A percentile compares a stretch with the other conserved stretches of the same genome.
Evolutionary conservation across 192 early-diverging fungal species (phyloP).

Genomic region (Pecoramyces ruminantium): DNA sequence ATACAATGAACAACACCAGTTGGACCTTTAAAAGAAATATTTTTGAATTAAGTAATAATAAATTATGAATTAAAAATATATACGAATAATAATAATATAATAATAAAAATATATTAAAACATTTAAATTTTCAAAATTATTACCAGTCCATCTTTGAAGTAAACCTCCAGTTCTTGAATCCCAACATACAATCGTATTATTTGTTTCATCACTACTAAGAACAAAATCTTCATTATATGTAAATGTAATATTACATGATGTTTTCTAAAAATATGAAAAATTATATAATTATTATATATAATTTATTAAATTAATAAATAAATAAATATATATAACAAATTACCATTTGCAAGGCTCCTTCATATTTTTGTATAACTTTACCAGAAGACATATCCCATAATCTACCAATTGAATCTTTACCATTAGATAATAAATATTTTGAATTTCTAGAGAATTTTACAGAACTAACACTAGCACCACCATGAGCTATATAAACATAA

Average conservation of each 20-base stretch:
- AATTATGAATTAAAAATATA: neutral
- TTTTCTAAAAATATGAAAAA: neutral
- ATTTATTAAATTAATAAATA: no score
- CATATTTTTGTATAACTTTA: slow-evolving; percentile 48
- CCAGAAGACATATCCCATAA: slow-evolving; percentile 76
- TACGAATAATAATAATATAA: neutral
- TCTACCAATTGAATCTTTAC: slow-evolving; percentile 51
- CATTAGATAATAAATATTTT: slow-evolving; percentile 60
- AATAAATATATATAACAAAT: neutral
- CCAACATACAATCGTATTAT: slow-evolving; percentile 47
- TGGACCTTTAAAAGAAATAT: no score
- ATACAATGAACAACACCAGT: slow-evolving; percentile 32
- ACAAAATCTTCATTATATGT: slow-evolving; percentile 56
- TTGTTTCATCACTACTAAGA: slow-evolving; percentile 43
- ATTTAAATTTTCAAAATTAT: neutral
- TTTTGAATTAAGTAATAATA: no score
- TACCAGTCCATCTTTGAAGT: slow-evolving; percentile 25
- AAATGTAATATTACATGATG: slow-evolving; percentile 19
- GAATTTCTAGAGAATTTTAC: slow-evolving; percentile 57
- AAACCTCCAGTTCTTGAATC: slow-evolving; percentile 46
- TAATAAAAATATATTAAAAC: neutral
- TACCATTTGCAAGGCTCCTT: slow-evolving; percentile 34
- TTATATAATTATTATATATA: no score
- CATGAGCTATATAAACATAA: slow-evolving; percentile 39
- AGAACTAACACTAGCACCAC: slow-evolving; percentile 50